A percentile compares a stretch with the other conserved stretches of the same genome.
Evolutionary conservation across 345 rosid species (phyloP).

Genomic region (Aurinia saxatilis): DNA sequence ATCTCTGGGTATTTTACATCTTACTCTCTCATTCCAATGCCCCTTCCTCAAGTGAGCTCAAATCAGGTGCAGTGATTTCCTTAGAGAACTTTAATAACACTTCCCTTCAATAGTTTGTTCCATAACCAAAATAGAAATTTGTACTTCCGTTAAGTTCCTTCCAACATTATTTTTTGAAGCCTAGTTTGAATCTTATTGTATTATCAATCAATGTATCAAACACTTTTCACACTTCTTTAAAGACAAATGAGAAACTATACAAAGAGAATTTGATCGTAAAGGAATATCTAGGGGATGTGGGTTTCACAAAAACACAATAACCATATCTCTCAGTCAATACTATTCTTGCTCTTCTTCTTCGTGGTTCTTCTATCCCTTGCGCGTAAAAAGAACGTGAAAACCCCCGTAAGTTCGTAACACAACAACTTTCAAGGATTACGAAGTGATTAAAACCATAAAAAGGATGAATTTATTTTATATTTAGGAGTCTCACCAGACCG

Average conservation of each 20-base stretch:
- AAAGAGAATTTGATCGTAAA: constrained; percentile 9
- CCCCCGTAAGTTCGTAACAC: background rate
- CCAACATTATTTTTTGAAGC: background rate
- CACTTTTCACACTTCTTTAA: background rate
- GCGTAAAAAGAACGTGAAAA: background rate
- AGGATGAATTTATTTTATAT: no score
- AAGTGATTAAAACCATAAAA: background rate
- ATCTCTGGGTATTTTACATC: constrained; percentile 87
- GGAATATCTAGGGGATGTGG: background rate
- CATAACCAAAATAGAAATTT: background rate
- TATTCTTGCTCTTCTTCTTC: constrained; percentile 7
- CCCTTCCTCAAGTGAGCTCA: constrained; percentile 35
- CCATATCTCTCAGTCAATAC: constrained; percentile 17
- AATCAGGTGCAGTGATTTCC: constrained; percentile 68
- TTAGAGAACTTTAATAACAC: constrained; percentile 65
- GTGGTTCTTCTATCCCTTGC: constrained; percentile 27
- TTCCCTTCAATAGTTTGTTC: constrained; percentile 14
- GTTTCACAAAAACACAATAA: background rate
- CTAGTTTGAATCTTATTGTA: constrained; percentile 8
- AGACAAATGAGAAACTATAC: constrained; percentile 15
- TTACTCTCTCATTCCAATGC: constrained; percentile 40
- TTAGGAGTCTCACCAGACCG: constrained; percentile 49
- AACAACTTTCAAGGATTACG: background rate
- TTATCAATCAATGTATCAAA: constrained; percentile 12
- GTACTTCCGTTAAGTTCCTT: background rate